Base-by-base conservation (phyloP, 306 rosid genomes). In the Trichosanthes truncata region DNA sequence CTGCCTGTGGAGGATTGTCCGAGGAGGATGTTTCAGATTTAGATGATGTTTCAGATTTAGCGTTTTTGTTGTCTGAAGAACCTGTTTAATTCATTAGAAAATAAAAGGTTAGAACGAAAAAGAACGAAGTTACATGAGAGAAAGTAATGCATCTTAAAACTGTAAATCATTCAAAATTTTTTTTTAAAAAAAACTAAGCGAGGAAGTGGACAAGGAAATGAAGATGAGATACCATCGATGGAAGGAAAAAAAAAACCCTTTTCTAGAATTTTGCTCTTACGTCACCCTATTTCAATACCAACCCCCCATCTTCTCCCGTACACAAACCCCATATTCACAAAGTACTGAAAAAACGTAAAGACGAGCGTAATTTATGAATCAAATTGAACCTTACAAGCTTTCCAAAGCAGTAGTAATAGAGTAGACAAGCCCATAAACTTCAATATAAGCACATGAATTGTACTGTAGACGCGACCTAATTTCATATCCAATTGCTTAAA, bases 31-130 rank as follows among this genome's bases (percentile, higher is more conserved):
- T 59, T 84, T 80, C 86, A 49, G 86, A 33, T 76, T 88, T 87
- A 77, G 89, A 83, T 14, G 92, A 79, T 14, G 91, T 56, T 83
- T 80, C 86, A 45, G 86, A 38, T 77, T 88, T 87, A 77, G 90
- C 40, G 59, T 25, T 65, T 79, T 85, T 86, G 80, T 87, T 85
- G 84, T 87, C 97, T 17, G 84, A 74, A 11, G 87, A 59, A 60
- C 87, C 89, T 74, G 91, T 78, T 72, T 87, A 33, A 63, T 80
- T 84, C 91, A 85, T 88, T 97, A 87, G 79, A 66, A 65, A 82
- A 88, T 7, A 85, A 74, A 80, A 3, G 4, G 43, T 63, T 63
- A 63, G n/a, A 18, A 63, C 55, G 72, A 56, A 10, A 84, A 60
- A 10, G 66, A 29, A 81, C 62, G 43, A 86, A 83, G 63, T 57